phyloP scores from a whole-genome alignment of 1,284 basidiomycete genomes.

The Marasmius tenuissimus region DNA sequence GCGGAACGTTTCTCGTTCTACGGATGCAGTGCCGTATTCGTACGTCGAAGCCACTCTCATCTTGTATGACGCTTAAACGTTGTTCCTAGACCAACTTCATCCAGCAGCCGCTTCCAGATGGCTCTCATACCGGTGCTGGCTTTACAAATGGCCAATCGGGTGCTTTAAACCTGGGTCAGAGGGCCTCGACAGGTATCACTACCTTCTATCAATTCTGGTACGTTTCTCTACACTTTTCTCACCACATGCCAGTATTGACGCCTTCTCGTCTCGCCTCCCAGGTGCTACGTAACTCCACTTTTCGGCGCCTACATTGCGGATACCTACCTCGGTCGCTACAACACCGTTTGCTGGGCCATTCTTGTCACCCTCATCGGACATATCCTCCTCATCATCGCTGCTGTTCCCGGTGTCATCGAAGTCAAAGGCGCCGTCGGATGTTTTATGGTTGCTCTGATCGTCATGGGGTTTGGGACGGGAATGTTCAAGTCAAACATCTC shows the following conservation, averaged over 20 bases:
- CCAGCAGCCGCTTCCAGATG: conserved; percentile 63
- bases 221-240: background rate
- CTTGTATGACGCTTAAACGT: too few species aligned
- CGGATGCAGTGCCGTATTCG: conserved; percentile 66
- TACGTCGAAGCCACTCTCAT: conserved; percentile 33
- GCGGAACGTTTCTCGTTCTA: conserved; percentile 35
- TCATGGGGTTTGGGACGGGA: conserved; percentile 73
- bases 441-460: conserved; percentile 65
- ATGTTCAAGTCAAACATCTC: conserved; percentile 83
- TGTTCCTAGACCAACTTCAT: conserved; percentile 66
- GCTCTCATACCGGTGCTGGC: conserved; percentile 68
- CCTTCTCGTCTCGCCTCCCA: conserved; percentile 25
- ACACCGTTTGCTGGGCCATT: conserved; percentile 3
- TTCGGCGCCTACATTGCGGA: conserved; percentile 2
- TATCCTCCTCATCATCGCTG: conserved; percentile 1
- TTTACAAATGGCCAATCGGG: conserved; percentile 57
- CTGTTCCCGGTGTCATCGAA: conserved; percentile 8
- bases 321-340: conserved; percentile 8
- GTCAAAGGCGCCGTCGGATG: conserved; percentile 43
- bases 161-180: conserved; percentile 66
- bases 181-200: conserved; percentile 57
- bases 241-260: background rate
- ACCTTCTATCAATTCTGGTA: conserved; percentile 10
- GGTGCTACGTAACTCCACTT: background rate
- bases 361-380: conserved; percentile 7